Evolutionary conservation across 345 rosid species (phyloP), one percentile per base, ranked within the genome.

Genomic region (Hibiscus trionum): DNA sequence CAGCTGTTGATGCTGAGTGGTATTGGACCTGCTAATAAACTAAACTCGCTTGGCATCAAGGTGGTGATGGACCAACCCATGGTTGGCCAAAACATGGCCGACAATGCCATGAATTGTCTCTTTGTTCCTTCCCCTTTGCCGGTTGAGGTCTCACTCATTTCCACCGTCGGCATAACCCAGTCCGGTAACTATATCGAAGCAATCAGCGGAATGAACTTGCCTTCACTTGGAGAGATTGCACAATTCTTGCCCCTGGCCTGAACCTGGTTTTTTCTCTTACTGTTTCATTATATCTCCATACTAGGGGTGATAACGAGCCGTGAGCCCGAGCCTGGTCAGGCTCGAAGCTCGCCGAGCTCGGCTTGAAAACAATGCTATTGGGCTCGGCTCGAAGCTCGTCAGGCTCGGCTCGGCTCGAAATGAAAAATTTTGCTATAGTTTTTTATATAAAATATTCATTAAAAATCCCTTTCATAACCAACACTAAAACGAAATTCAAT

Each of bases 41-140:
- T 90, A 8, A 16, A 31, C 19, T 49, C 76, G 27, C 85, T 82
- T 0, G 82, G 88, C 17, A 79, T 90, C 8, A 52, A 72, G 3
- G 88, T 86, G 14, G 58, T 90, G 61, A 21, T 81, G 68, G 86
- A 93, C 37, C 92, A 88, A 39, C 96, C 94, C 0, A 75, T 84
- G 84, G 93, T 93, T 27, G 98, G 98, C 2, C 88, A 87, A 72
- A 97, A 89, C 7, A 80, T 91, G 93, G 80, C 88, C 0, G 94
- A 93, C 47, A 93, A 91, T 70, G 93, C 97, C 0, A 82, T 90
- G 93, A 91, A 88, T 65, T 88, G 81, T 17, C 71, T 91, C 9
- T 61, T 73, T 29, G 49, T 89, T 58, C 97, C 96, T 7, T 86
- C 98, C 12, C 85, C 89, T 60, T 16, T 39, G 0, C 94, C 93